These are phyloP conservation scores for Tetraselmis chui DNA, from an alignment of 139 green algal species.

Conservation along the genomic window DNA sequence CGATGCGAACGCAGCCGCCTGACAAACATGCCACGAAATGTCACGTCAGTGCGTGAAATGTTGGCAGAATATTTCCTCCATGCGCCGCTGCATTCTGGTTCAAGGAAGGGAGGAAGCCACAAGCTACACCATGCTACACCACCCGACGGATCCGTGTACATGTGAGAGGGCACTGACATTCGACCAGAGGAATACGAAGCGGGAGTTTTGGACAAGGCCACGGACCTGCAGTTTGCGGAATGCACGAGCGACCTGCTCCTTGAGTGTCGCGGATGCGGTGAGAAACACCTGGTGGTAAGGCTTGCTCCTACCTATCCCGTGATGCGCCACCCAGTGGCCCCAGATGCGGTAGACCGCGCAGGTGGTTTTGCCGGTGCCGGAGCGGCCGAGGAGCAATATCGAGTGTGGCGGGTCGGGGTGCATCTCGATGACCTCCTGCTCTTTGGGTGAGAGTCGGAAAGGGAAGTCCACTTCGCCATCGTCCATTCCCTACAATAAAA, in stretches of 20 bases:
- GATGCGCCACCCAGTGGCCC: conserved; percentile 34
- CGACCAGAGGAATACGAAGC: too few relatives aligned
- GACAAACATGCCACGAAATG: too few relatives aligned
- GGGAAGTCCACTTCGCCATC: conserved; percentile 42
- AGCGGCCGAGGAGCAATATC: conserved; percentile 65
- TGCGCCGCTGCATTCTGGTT: too few relatives aligned
- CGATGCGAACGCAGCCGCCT: not conserved
- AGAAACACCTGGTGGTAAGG: conserved; percentile 50
- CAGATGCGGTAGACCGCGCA: conserved; percentile 60
- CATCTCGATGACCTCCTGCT: conserved; percentile 55
- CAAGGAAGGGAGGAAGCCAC: too few relatives aligned
- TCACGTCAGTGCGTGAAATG: too few relatives aligned
- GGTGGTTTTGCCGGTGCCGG: conserved; percentile 72
- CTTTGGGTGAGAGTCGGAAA: conserved; percentile 44
- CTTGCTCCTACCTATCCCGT: conserved; percentile 7
- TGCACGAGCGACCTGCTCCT: conserved; percentile 39
- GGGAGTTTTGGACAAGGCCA: too few relatives aligned
- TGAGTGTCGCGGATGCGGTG: conserved; percentile 60
- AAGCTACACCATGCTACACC: too few relatives aligned
- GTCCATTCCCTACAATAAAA: conserved; percentile 22
- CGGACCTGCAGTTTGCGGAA: conserved; percentile 58
- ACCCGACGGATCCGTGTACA: too few relatives aligned
- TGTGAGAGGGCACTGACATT: too few relatives aligned
- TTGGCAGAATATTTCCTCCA: too few relatives aligned
- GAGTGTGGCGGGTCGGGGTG: conserved; percentile 27